These are phyloP conservation scores for Exophiala sp. DNA, from an alignment of 2,329 filamentous ascomycete genomes.

Conservation along the genomic window DNA sequence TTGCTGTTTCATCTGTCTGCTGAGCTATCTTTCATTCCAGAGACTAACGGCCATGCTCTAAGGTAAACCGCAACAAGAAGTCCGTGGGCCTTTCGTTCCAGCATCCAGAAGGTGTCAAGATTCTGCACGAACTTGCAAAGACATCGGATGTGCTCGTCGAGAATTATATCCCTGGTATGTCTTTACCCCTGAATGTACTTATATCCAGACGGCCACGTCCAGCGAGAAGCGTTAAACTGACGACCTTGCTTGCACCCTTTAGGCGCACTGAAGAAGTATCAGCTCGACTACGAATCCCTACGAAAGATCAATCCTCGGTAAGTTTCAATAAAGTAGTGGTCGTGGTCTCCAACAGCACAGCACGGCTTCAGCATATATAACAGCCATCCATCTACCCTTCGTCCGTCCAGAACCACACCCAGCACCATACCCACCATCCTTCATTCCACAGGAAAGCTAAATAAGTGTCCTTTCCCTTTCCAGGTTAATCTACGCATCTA, in stretches of 20 bases:
- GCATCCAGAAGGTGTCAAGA: slow-evolving; percentile 71
- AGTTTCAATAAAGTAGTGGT: too few species aligned
- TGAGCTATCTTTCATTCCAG: too few species aligned
- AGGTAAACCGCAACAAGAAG: slow-evolving; percentile 97
- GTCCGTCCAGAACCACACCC: too few species aligned
- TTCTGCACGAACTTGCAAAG: slow-evolving; percentile 76
- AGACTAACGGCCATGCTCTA: background rate
- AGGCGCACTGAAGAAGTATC: slow-evolving; percentile 68
- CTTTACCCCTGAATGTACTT: background rate
- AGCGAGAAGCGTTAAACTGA: background rate
- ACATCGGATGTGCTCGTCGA: slow-evolving; percentile 91
- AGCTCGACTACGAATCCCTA: slow-evolving; percentile 78
- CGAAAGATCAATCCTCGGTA: slow-evolving; percentile 66
- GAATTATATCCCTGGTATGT: slow-evolving; percentile 83
- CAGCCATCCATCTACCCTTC: too few species aligned
- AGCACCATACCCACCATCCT: too few species aligned
- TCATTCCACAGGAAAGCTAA: too few species aligned
- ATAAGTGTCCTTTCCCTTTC: too few species aligned
- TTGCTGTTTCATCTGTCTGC: too few species aligned
- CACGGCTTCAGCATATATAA: too few species aligned
- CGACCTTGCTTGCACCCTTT: background rate
- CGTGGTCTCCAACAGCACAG: too few species aligned
- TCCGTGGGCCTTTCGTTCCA: slow-evolving; percentile 89
- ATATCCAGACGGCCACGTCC: background rate
- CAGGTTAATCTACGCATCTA: slow-evolving; percentile 82